Evolutionary conservation across 2,329 filamentous ascomycete genomes (phyloP).

Genomic region (Neoscytalidium dimidiatum): DNA sequence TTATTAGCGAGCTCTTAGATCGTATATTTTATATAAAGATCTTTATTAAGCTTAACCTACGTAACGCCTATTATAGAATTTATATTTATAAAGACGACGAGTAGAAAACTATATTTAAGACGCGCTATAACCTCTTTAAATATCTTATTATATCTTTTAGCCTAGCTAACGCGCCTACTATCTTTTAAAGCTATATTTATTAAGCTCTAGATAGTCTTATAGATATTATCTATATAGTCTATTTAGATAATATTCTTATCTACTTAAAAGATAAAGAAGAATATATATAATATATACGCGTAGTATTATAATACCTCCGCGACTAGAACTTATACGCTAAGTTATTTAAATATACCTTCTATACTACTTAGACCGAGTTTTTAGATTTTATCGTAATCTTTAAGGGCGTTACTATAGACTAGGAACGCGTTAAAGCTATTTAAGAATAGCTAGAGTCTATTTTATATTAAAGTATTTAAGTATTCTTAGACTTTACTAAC

Average conservation of each 20-base stretch:
- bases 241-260: slow-evolving; percentile 36
- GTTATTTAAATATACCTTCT: too few relatives aligned
- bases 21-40: neutral
- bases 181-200: slow-evolving; percentile 33
- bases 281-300: slow-evolving; percentile 22
- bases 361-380: slow-evolving; percentile 22
- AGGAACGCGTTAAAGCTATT: neutral
- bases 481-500: too few relatives aligned
- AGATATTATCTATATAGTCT: slow-evolving; percentile 26
- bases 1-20: neutral
- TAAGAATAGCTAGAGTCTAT: neutral
- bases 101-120: too few relatives aligned
- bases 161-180: too few relatives aligned
- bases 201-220: slow-evolving; percentile 21
- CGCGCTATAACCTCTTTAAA: too few relatives aligned
- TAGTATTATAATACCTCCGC: slow-evolving; percentile 21
- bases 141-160: too few relatives aligned
- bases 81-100: too few relatives aligned
- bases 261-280: slow-evolving; percentile 24
- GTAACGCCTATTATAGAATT: too few relatives aligned
- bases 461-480: neutral
- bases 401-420: slow-evolving; percentile 6
- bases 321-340: too few relatives aligned
- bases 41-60: neutral
- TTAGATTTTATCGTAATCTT: slow-evolving; percentile 21